Base-by-base conservation (phyloP, 805 yeast species). In the Zygotorulaspora danielsina region DNA sequence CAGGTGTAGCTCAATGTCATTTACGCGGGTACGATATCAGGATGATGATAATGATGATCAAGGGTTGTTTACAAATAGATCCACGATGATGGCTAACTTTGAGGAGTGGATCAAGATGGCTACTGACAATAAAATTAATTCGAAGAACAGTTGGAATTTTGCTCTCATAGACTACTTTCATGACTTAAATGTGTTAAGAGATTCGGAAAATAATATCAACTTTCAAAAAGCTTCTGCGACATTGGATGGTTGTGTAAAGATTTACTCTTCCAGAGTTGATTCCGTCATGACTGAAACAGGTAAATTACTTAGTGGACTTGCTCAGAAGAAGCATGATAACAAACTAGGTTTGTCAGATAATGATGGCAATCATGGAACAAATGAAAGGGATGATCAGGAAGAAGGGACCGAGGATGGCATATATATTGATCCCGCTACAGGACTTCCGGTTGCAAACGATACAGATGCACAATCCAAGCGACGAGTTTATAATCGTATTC, bases 201-300 rank as follows among this genome's bases (percentile, higher is more conserved):
- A 82, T 38, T 82, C 87, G 4, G 87, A 82, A 40, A 73, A 78
- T 28, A 72, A 78, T 21, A 84, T 89, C 53, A 87, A 88, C 59
- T 89, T 90, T 60, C 96, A 86, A 59, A 78, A 81, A 50, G 97
- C 97, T 0, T 79, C 93, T 0, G 87, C 94, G 2, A 86, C 97
- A 1, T 67, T 90, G 16, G 97, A 89, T 54, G 97, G 97, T 0
- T 89, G 97, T 68, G 90, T 89, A 22, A 88, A 88, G 65, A 86
- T 90, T 38, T 90, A 90, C 58, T 78, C 89, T 9, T 84, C 94
- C 11, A 75, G 97, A 52, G 88, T 90, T 16, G 97, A 89, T 54
- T 83, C 95, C 0, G 95, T 87, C 0, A 94, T 89, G 4, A 80
- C 83, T 6, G 97, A 89, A 53, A 88, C 97, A 0, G 94, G 95